Evolutionary conservation across 768 basidiomycete species (phyloP).

Genomic region (Rhodotorula babjevae): DNA sequence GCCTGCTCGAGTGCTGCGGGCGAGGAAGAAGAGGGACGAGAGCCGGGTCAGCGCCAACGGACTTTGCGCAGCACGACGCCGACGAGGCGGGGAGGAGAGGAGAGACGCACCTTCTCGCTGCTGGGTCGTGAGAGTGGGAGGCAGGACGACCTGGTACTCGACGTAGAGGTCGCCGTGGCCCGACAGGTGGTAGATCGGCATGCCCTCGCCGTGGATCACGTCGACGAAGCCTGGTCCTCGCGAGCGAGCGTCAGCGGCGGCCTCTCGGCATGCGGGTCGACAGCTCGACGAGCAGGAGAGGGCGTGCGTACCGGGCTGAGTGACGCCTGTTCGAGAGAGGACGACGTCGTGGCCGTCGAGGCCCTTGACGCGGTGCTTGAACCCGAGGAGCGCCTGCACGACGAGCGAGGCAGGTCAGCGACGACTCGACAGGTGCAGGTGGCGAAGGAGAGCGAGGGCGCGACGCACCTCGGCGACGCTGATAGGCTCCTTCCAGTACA

Average conservation of each 20-base stretch:
- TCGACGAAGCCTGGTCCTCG: conserved; percentile 73
- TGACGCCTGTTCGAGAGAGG: conserved; percentile 69
- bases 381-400: conserved; percentile 85
- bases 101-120: conserved; percentile 66
- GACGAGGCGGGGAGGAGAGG: not conserved
- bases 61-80: too few relatives aligned
- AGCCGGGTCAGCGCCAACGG: not conserved
- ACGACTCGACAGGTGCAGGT: too few relatives aligned
- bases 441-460: not conserved
- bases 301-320: conserved; percentile 69
- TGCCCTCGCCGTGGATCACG: conserved; percentile 78
- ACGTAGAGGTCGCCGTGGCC: conserved; percentile 77
- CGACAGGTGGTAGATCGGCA: conserved; percentile 64
- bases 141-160: conserved; percentile 89
- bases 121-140: conserved; percentile 63
- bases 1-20: conserved; percentile 26
- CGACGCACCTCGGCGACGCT: conserved; percentile 76
- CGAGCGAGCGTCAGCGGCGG: not conserved
- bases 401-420: not conserved
- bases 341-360: conserved; percentile 77
- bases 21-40: too few relatives aligned
- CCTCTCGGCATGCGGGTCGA: not conserved
- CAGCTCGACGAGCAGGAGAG: not conserved
- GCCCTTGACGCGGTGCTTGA: conserved; percentile 83
- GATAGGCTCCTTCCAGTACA: conserved; percentile 89